Conservation (phyloP, 805 yeast genomes). For the Limtongia smithiae region DNA sequence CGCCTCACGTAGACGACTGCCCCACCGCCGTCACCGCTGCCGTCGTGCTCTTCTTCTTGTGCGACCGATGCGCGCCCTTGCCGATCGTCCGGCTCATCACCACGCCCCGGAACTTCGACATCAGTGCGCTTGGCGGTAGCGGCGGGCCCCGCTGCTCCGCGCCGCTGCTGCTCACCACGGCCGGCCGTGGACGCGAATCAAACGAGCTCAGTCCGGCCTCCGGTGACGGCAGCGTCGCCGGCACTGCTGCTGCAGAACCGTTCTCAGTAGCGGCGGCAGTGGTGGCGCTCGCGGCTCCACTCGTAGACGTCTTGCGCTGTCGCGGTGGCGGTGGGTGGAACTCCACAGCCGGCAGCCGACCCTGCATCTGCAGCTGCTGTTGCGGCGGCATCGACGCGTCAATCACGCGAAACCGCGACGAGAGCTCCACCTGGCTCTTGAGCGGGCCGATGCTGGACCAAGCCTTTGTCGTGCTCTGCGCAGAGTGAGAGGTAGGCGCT, state of each 20-base stretch:
- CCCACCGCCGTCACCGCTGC: no score
- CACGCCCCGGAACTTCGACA: constrained; percentile 16
- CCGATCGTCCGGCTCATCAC: not conserved
- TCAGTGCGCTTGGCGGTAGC: constrained; percentile 11
- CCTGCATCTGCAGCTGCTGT: no score
- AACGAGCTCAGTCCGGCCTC: not conserved
- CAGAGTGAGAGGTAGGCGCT: not conserved
- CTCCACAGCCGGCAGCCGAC: no score
- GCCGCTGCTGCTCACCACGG: not conserved
- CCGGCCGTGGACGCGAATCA: constrained; percentile 4
- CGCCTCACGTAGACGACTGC: no score
- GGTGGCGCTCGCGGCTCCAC: no score
- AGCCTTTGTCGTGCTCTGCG: not conserved
- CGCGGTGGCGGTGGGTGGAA: no score
- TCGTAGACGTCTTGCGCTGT: no score
- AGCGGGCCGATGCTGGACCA: not conserved
- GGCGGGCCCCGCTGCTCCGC: not conserved
- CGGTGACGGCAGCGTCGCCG: not conserved
- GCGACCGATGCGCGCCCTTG: not conserved
- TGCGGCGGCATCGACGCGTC: no score
- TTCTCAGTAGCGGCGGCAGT: not conserved
- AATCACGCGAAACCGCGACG: not conserved
- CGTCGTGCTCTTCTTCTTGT: not conserved
- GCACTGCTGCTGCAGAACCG: not conserved
- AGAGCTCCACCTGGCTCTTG: not conserved